Conservation (phyloP, 495 filamentous ascomycete species). For the Thermochaetoides thermophila region DNA sequence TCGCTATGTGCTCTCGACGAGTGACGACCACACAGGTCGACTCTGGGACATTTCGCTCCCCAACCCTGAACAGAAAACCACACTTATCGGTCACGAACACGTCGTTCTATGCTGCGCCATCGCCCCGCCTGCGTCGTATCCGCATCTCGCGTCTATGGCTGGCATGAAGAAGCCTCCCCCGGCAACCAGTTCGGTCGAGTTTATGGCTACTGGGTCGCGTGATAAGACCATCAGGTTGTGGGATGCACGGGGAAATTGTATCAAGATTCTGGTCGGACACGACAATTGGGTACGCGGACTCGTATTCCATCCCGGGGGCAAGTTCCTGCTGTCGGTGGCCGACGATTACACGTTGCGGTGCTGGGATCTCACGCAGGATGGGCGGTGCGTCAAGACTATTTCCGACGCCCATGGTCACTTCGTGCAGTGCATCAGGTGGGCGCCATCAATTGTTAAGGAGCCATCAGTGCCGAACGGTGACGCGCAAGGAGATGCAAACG, state of each 20-base stretch:
- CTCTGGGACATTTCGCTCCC: constrained; percentile 72
- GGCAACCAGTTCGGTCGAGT: constrained; percentile 62
- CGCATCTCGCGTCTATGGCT: constrained; percentile 61
- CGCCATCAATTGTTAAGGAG: constrained; percentile 58
- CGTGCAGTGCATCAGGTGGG: constrained; percentile 79
- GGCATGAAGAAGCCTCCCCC: constrained; percentile 73
- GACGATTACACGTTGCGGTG: constrained; percentile 91
- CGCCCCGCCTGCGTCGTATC: constrained; percentile 67
- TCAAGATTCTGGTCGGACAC: constrained; percentile 81
- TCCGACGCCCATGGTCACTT: constrained; percentile 75
- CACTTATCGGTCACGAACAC: constrained; percentile 82
- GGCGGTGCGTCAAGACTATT: constrained; percentile 72
- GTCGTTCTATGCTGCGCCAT: constrained; percentile 78
- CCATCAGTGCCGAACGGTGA: constrained; percentile 36
- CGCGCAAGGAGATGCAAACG: constrained; percentile 34
- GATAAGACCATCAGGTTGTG: constrained; percentile 89
- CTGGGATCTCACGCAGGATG: constrained; percentile 90
- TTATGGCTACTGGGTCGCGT: constrained; percentile 76
- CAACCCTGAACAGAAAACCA: constrained; percentile 58
- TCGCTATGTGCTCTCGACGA: constrained; percentile 63
- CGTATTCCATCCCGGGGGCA: constrained; percentile 86
- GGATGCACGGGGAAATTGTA: constrained; percentile 70
- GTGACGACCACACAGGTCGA: constrained; percentile 65
- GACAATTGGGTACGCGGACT: constrained; percentile 91
- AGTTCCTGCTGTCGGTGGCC: constrained; percentile 70